Evolutionary conservation across 306 rosid genomes (phyloP).

Genomic region (Pueraria montana): DNA sequence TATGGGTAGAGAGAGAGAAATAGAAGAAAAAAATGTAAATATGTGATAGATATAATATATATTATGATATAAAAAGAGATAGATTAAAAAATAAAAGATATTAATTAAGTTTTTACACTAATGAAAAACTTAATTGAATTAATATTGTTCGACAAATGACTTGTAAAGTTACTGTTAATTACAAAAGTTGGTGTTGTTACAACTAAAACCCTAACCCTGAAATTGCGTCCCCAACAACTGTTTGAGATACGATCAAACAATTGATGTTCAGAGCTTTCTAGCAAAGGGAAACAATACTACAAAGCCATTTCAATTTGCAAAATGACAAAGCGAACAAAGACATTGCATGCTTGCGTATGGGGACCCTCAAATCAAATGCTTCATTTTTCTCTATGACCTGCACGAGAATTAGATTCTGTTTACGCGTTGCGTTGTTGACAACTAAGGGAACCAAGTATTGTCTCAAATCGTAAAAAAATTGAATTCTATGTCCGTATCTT

Average conservation of each 20-base stretch:
- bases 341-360: conserved; percentile 19
- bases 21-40: too few species aligned
- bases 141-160: too few species aligned
- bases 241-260: neutral
- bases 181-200: neutral
- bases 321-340: conserved; percentile 27
- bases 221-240: neutral
- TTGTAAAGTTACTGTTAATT: too few species aligned
- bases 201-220: neutral
- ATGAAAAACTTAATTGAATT: too few species aligned
- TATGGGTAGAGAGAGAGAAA: too few species aligned
- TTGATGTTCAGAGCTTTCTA: neutral
- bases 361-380: conserved; percentile 46
- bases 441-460: conserved; percentile 38
- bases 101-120: too few species aligned
- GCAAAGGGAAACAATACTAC: neutral
- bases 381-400: neutral
- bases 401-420: conserved; percentile 47
- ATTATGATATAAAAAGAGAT: too few species aligned
- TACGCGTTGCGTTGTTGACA: conserved; percentile 51
- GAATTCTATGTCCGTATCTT: conserved; percentile 22
- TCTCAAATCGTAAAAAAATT: conserved; percentile 19
- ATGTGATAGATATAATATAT: too few species aligned
- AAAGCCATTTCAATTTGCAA: conserved; percentile 28
- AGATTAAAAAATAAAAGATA: too few species aligned